Conservation (phyloP, 2,329 filamentous ascomycete genomes). For the Pseudofabraea citricarpa region DNA sequence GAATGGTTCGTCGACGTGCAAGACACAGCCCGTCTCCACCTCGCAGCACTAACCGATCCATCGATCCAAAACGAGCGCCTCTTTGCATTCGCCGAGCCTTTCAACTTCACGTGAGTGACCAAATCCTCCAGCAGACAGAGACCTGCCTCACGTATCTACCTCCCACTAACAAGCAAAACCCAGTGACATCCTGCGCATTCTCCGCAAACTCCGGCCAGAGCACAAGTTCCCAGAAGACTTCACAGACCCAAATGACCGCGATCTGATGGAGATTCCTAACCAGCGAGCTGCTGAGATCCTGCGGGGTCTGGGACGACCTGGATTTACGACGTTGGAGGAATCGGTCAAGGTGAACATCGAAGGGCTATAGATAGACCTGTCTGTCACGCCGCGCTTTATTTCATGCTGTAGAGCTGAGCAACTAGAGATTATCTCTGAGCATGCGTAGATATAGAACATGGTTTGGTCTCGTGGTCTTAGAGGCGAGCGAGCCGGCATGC, state of each 20-base stretch:
- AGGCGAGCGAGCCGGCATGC: too few species aligned
- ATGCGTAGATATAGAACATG: too few species aligned
- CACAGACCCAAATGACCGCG: neutral
- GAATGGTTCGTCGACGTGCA: slow-evolving; percentile 21
- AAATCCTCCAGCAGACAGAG: neutral
- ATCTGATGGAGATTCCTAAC: neutral
- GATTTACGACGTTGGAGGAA: neutral
- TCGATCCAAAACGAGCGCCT: slow-evolving; percentile 23
- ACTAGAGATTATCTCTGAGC: too few species aligned
- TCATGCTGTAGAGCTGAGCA: too few species aligned
- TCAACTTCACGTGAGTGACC: slow-evolving; percentile 10
- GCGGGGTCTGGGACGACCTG: neutral
- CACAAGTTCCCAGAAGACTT: neutral
- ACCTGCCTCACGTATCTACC: too few species aligned
- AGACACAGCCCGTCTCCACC: slow-evolving; percentile 24
- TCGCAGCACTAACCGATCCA: slow-evolving; percentile 23
- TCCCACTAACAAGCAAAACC: too few species aligned
- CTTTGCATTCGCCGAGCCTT: slow-evolving; percentile 20
- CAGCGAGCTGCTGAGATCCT: neutral
- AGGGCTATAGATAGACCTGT: too few species aligned
- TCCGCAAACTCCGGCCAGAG: neutral
- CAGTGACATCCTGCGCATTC: neutral
- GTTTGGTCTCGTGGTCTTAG: too few species aligned
- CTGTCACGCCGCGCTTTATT: too few species aligned
- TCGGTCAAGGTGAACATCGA: too few species aligned